A percentile compares a stretch with the other conserved stretches of the same genome.
Conservation (phyloP, 805 yeast genomes). For the Metschnikowia hibisci region DNA sequence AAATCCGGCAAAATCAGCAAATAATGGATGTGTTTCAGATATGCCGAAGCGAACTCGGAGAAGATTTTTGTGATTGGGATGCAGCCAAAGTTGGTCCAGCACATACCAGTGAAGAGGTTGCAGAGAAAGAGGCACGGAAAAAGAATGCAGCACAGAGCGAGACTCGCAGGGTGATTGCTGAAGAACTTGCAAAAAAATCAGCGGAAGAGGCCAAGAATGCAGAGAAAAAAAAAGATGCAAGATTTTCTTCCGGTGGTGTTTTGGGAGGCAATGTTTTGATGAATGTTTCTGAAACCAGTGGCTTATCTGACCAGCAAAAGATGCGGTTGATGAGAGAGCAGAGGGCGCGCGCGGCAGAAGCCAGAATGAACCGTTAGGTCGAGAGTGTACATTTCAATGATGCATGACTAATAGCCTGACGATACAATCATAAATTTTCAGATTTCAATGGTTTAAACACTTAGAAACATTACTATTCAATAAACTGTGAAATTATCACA, state of each 20-base stretch:
- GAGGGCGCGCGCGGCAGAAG: constrained; percentile 95
- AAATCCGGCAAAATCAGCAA: constrained; percentile 49
- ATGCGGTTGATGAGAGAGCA: constrained; percentile 85
- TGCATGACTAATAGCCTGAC: no score
- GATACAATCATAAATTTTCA: no score
- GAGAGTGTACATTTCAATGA: no score
- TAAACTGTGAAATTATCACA: no score
- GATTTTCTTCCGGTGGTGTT: constrained; percentile 31
- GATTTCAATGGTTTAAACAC: no score
- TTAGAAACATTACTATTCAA: no score
- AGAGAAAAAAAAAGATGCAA: constrained; percentile 32
- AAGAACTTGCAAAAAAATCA: constrained; percentile 41
- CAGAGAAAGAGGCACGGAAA: constrained; percentile 32
- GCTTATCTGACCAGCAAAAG: constrained; percentile 70
- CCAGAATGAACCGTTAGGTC: constrained; percentile 38
- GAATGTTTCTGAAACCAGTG: constrained; percentile 44
- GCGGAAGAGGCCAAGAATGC: constrained; percentile 24
- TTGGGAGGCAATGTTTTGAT: constrained; percentile 19
- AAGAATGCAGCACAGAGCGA: constrained; percentile 33
- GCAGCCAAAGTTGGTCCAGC: constrained; percentile 58
- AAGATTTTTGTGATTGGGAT: constrained; percentile 65
- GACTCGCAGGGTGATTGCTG: constrained; percentile 40
- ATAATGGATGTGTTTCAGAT: constrained; percentile 59
- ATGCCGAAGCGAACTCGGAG: constrained; percentile 67
- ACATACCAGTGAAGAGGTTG: constrained; percentile 57